These are phyloP conservation scores for Tricholoma flavovirens DNA, from an alignment of 768 basidiomycete species.

Conservation along the genomic window DNA sequence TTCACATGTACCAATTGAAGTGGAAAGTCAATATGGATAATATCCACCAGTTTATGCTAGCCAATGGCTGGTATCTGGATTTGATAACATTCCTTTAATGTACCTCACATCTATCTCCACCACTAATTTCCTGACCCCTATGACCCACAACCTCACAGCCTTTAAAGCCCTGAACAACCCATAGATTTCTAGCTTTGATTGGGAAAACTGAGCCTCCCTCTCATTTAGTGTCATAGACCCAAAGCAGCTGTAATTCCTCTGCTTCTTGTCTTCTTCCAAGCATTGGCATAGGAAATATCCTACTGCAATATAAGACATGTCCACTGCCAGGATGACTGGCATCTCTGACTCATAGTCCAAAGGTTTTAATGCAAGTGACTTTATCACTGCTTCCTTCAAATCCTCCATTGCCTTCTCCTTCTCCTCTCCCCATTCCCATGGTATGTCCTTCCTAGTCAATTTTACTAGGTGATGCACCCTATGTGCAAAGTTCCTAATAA, in stretches of 20 bases:
- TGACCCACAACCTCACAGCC: neutral
- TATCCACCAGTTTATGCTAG: neutral
- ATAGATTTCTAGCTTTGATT: neutral
- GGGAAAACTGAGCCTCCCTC: neutral
- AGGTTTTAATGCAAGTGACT: neutral
- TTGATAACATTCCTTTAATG: neutral
- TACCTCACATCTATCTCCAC: neutral
- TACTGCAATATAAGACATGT: neutral
- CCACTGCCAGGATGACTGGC: neutral
- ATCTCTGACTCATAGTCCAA: neutral
- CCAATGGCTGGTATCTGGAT: neutral
- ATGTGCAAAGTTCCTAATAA: conserved; percentile 20
- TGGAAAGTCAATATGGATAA: neutral
- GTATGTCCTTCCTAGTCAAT: conserved; percentile 15
- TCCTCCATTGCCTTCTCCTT: conserved; percentile 3
- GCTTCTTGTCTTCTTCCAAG: neutral
- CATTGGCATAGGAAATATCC: neutral
- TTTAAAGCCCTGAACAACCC: neutral
- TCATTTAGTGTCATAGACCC: neutral
- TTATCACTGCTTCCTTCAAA: neutral
- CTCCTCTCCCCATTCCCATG: neutral
- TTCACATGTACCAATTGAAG: neutral
- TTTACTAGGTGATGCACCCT: conserved; percentile 14
- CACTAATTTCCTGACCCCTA: neutral
- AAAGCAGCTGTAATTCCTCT: neutral